Base-by-base conservation (phyloP, 1,284 basidiomycete genomes). In the Cutaneotrichosporon curvatum region DNA sequence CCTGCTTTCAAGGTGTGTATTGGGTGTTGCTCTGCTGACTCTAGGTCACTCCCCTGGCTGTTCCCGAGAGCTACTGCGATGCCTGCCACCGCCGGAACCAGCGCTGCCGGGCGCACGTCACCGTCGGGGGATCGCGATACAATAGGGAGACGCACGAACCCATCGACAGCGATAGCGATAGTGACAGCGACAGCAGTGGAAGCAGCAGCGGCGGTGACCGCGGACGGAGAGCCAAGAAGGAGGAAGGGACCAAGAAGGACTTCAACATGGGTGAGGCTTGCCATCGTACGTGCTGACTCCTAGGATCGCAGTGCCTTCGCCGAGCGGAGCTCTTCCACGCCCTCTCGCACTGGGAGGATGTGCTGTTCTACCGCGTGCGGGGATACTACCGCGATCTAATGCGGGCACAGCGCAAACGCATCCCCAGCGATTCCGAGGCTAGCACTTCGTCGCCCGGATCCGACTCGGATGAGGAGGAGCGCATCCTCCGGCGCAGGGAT, bases 1-100 rank as follows among this genome's bases (percentile, higher is more conserved):
- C 87, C 87, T 0, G 69, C 76, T 0, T 78, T 87, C 47, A 71
- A 76, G 9, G 63, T 84, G 21, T 55, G 63, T 57, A 4, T 5
- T 22, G 11, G 7, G 11, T 12, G 28, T n/a, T 12, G 9, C 2
- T n/a, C 25, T 33, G 23, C 45, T 46, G n/a, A 41, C 38, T 4
- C 10, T 30, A 44, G 48, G 16, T 15, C 20, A 19, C 3, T 3
- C 9, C n/a, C 7, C 19, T 43, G 1, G 37, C 16, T 6, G 46
- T 43, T 9, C 36, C 35, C 7, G 41, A 37, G 23, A 30, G 23
- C 1, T 48, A 35, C 37, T 48, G 47, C 32, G 31, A 48, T 33
- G 47, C 37, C 7, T 48, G 47, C 25, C 43, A 48, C 23, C 41
- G 47, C 14, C 37, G 41, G 5, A 43, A 44, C n/a, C 47, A 48